Evolutionary conservation across 805 yeast genomes (phyloP).

Genomic region (Metschnikowia shivogae): DNA sequence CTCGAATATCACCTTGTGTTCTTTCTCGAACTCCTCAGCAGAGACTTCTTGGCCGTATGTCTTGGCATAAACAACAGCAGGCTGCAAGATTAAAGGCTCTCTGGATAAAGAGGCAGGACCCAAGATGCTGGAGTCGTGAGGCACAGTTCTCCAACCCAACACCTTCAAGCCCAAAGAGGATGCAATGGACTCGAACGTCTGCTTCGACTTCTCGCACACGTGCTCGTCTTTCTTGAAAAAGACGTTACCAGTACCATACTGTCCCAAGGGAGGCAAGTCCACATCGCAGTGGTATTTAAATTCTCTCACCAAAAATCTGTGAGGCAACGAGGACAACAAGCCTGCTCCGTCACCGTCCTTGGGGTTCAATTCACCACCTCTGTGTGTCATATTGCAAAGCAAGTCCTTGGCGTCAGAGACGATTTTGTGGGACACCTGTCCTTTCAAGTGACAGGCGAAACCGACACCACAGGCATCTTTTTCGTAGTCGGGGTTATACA

Average conservation of each 20-base stretch:
- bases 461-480: conserved; percentile 99
- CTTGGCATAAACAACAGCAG: conserved; percentile 68
- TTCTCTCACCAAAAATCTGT: conserved; percentile 79
- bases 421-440: conserved; percentile 81
- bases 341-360: conserved; percentile 99
- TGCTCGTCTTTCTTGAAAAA: conserved; percentile 84
- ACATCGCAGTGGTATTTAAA: conserved; percentile 67
- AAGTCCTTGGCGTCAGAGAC: conserved; percentile 84
- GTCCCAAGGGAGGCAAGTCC: conserved; percentile 71
- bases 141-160: conserved; percentile 92
- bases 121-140: conserved; percentile 87
- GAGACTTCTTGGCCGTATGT: conserved; percentile 30
- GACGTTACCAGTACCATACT: conserved; percentile 92
- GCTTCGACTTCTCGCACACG: conserved; percentile 65
- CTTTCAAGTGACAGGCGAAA: conserved; percentile 91
- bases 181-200: conserved; percentile 81
- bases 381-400: conserved; percentile 96
- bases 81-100: conserved; percentile 89
- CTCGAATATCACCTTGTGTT: conserved; percentile 65
- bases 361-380: conserved; percentile 98
- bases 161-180: conserved; percentile 70
- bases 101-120: conserved; percentile 94
- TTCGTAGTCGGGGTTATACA: conserved; percentile 90
- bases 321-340: conserved; percentile 88
- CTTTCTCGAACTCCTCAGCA: conserved; percentile 50